A percentile compares a stretch with the other conserved stretches of the same genome.
These are phyloP conservation scores for Gomphus bonarii DNA, from an alignment of 1,284 basidiomycete genomes.

Conservation along the genomic window DNA sequence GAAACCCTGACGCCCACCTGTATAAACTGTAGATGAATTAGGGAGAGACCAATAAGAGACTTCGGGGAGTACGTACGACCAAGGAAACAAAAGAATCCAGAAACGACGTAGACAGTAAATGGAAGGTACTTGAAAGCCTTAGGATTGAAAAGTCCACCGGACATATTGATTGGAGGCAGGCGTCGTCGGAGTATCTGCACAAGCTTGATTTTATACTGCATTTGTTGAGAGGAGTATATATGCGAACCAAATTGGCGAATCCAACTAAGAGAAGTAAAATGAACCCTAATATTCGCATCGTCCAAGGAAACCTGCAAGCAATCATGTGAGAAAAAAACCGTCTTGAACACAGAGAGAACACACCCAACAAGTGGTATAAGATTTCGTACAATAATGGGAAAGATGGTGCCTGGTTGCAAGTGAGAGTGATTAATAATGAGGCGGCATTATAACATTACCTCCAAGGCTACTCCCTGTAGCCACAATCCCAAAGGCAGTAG, in stretches of 20 bases:
- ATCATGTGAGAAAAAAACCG: neutral
- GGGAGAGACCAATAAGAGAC: neutral
- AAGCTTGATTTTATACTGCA: neutral
- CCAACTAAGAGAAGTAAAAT: constrained; percentile 34
- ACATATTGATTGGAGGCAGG: constrained; percentile 35
- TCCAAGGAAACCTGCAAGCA: constrained; percentile 43
- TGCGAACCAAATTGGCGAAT: constrained; percentile 30
- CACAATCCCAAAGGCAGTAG: constrained; percentile 31
- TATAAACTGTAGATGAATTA: constrained; percentile 31
- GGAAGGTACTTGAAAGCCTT: constrained; percentile 35
- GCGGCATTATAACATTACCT: constrained; percentile 17
- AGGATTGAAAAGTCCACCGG: constrained; percentile 41
- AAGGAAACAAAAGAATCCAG: constrained; percentile 38
- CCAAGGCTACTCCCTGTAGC: constrained; percentile 34
- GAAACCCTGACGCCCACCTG: constrained; percentile 25
- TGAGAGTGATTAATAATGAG: neutral
- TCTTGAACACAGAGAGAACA: constrained; percentile 4
- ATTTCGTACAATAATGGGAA: constrained; percentile 35
- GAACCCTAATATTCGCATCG: constrained; percentile 48
- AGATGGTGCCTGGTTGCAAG: constrained; percentile 27
- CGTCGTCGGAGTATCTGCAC: constrained; percentile 35
- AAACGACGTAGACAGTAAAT: constrained; percentile 33
- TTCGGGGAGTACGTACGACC: constrained; percentile 23
- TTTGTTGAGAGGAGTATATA: neutral
- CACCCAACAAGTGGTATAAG: constrained; percentile 37